These are phyloP conservation scores for Chlamydomonas urium DNA, from an alignment of 139 green algal species.

Conservation along the genomic window DNA sequence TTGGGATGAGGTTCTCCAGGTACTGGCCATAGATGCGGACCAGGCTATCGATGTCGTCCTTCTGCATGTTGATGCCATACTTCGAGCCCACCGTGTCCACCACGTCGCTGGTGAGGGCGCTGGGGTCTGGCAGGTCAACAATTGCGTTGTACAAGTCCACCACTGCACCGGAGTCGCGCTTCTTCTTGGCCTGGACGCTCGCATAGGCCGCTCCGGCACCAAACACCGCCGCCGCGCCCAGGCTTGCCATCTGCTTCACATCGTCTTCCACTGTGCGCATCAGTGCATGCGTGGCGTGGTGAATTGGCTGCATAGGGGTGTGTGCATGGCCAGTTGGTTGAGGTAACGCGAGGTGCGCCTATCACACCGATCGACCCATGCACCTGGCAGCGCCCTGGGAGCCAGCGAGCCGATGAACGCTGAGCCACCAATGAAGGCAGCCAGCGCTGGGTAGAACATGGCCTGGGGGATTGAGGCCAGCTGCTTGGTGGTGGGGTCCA, in stretches of 20 bases:
- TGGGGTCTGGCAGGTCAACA: constrained; percentile 53
- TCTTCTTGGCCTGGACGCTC: constrained; percentile 50
- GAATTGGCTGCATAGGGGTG: background rate
- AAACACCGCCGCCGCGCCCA: constrained; percentile 32
- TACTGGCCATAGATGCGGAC: constrained; percentile 73
- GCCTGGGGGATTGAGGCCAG: constrained; percentile 53
- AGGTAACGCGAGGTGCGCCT: background rate
- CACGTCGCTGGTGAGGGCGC: constrained; percentile 46
- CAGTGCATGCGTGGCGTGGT: background rate
- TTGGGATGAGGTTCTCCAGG: constrained; percentile 79
- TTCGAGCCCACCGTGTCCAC: constrained; percentile 55
- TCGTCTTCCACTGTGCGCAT: constrained; percentile 37
- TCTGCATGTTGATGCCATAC: constrained; percentile 68
- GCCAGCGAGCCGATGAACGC: background rate
- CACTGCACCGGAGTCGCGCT: constrained; percentile 57
- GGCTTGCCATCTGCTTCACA: constrained; percentile 29
- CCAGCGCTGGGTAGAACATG: constrained; percentile 55
- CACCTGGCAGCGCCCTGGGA: background rate
- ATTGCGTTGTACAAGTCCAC: constrained; percentile 75
- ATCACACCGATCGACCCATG: background rate
- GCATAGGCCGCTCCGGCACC: constrained; percentile 43
- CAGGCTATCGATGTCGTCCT: constrained; percentile 27
- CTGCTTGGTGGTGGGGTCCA: constrained; percentile 48
- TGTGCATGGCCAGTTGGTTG: background rate
- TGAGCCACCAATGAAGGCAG: constrained; percentile 35